Base-by-base conservation (phyloP, 1,284 basidiomycete species). In the Dichomitus squalens region DNA sequence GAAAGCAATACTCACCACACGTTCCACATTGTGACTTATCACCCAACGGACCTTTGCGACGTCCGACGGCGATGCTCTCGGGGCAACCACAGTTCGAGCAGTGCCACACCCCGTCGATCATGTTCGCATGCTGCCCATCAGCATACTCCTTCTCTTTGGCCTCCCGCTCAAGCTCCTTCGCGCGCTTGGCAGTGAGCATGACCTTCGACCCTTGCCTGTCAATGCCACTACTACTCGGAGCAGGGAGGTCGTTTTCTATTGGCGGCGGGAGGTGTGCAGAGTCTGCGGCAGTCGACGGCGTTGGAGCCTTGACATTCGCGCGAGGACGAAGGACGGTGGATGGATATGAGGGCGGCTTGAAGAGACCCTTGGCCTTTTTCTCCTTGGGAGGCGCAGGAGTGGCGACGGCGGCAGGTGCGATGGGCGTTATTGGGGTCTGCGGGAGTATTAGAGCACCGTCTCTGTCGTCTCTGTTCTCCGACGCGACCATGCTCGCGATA, bases 41-140 rank as follows among this genome's bases (percentile, higher is more conserved):
- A 23, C 95, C 95, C 55, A 94, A 75, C 3, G 93, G 93, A 2
- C 95, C 95, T 71, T 96, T 96, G 64, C 92, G 80, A 61, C 90
- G 78, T 8, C 93, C 92, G 51, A 93, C 79, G 2, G 93, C 90
- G 53, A 95, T 87, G 63, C 77, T 84, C 68, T 93, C 94, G 0
- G 95, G 93, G 68, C 91, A 91, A 18, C 94, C 94, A 64, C 89
- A 95, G 69, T 95, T 95, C 41, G 90, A 93, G 72, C 94, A 96
- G 75, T 94, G 92, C 94, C 94, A 96, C 3, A 89, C 79, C 0
- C 92, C 93, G 66, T 94, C 78, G 67, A 95, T 90, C 66, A 85
- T 80, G 68, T 93, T 92, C 40, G 87, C 79, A 66, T 92, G 92
- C 68, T 92, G 89, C 7, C 89, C 88, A 66, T 92, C 90, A 31